Conservation (phyloP, 2,329 filamentous ascomycete genomes). For the Pleomassaria siparia region DNA sequence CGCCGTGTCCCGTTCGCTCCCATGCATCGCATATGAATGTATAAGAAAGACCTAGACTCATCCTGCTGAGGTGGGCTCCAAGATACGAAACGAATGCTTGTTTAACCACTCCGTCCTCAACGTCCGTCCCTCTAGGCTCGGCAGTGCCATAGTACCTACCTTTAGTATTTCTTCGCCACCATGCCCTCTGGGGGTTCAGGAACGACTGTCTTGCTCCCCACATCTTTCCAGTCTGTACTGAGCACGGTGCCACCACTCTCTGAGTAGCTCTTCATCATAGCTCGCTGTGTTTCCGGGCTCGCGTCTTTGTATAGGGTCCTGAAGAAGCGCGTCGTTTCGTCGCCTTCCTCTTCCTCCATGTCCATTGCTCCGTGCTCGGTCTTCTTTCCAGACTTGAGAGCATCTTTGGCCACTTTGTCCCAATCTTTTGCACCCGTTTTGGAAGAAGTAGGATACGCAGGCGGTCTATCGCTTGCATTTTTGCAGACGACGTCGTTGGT, state of each 20-base stretch:
- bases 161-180: slow-evolving; percentile 71
- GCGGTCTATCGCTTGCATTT: slow-evolving; percentile 42
- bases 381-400: slow-evolving; percentile 39
- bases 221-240: slow-evolving; percentile 89
- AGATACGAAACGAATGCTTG: too few species aligned
- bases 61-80: too few species aligned
- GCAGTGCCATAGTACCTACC: too few species aligned
- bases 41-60: too few species aligned
- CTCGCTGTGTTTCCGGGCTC: slow-evolving; percentile 77
- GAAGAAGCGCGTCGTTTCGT: slow-evolving; percentile 81
- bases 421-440: slow-evolving; percentile 83
- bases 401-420: slow-evolving; percentile 70
- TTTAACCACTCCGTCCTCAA: too few species aligned
- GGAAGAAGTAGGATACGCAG: slow-evolving; percentile 84
- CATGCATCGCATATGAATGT: background rate
- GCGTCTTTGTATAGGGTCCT: slow-evolving; percentile 81
- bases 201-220: slow-evolving; percentile 70
- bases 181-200: slow-evolving; percentile 75
- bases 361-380: slow-evolving; percentile 10
- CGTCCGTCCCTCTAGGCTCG: too few species aligned
- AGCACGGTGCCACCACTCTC: slow-evolving; percentile 93
- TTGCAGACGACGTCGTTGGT: slow-evolving; percentile 16
- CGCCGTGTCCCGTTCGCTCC: background rate
- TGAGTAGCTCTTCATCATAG: slow-evolving; percentile 96
- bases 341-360: slow-evolving; percentile 53